Evolutionary conservation across 2,329 filamentous ascomycete species (phyloP), one percentile per base, ranked within the genome.

Genomic region (Aspergillus sp.): DNA sequence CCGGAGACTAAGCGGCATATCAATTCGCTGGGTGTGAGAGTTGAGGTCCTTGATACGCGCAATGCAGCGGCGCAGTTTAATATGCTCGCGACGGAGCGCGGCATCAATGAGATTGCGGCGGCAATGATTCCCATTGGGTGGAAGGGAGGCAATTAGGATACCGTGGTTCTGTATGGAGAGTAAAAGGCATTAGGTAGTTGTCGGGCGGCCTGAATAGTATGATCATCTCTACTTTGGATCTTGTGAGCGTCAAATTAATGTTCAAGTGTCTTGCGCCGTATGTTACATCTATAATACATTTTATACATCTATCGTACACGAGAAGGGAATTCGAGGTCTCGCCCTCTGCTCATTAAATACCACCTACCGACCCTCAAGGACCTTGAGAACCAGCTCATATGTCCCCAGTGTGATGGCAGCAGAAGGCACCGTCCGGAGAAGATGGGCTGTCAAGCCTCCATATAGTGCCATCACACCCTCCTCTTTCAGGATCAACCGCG

Each of bases 11-110:
- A 87, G 61, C 79, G 79, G 53, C 79, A 85, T 61, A 84, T 99
- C 51, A 87, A 86, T 56, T 81, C 82, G 26, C 72, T 97, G 40
- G 94, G 94, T 0, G 88, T 97, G 61, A 80, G 90, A 52, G 79
- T 97, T 4, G 94, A 99, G 65, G 81, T 96, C 3, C 82, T 93
- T 65, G 94, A 97, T 73, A 97, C 94, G 30, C 80, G 90, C 57
- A 97, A 97, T 73, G 94, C 94, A 8, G 90, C 93, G 1, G 88
- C 92, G 32, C 91, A 96, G 70, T 99, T 94, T 72, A 99, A 99
- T 68, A 70, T 99, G 64, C 76, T 99, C 50, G 93, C 91, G n/a
- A 97, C 91, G 16, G 94, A 99, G 76, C 79, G 94, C 47, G 93
- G 94, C 1, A 85, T 94, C 5, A 80, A 84, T 17, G 87, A 93